Conservation (phyloP, 768 basidiomycete species). For the Austroboletus festivus region DNA sequence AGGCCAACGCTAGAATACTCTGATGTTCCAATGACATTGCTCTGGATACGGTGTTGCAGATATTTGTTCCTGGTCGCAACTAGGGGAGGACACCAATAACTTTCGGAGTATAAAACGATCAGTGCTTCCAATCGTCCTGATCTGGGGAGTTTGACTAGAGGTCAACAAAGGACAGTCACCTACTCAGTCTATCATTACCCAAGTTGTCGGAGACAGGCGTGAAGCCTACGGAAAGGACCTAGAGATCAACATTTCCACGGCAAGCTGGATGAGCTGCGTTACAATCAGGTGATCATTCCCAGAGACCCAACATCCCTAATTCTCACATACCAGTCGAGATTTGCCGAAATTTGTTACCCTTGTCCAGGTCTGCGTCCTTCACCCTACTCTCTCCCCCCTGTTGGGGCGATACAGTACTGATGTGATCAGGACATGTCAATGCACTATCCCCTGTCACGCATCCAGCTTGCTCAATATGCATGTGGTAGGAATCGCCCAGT, state of each 20-base stretch:
- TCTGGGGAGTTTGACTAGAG: conserved; percentile 65
- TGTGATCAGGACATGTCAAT: too few species aligned
- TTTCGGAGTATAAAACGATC: conserved; percentile 87
- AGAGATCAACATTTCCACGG: conserved; percentile 69
- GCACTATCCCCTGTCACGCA: too few species aligned
- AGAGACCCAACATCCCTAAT: too few species aligned
- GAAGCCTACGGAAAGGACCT: conserved; percentile 66
- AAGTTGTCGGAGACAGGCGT: conserved; percentile 87
- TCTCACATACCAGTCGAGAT: too few species aligned
- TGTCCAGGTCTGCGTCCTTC: too few species aligned
- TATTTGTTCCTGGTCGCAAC: conserved; percentile 62
- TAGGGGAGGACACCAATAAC: conserved; percentile 33
- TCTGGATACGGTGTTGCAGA: conserved; percentile 77
- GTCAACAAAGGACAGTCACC: not conserved
- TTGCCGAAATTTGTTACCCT: too few species aligned
- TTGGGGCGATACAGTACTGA: too few species aligned
- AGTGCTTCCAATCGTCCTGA: conserved; percentile 74
- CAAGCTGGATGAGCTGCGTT: not conserved
- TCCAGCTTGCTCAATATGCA: too few species aligned
- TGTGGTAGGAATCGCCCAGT: too few species aligned
- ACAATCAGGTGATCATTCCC: too few species aligned
- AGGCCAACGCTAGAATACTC: too few species aligned
- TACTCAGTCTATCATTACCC: conserved; percentile 70
- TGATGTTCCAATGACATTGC: conserved; percentile 80
- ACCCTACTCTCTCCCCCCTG: too few species aligned